These are phyloP conservation scores for Cerrena zonata DNA, from an alignment of 1,284 basidiomycete species.

Conservation along the genomic window DNA sequence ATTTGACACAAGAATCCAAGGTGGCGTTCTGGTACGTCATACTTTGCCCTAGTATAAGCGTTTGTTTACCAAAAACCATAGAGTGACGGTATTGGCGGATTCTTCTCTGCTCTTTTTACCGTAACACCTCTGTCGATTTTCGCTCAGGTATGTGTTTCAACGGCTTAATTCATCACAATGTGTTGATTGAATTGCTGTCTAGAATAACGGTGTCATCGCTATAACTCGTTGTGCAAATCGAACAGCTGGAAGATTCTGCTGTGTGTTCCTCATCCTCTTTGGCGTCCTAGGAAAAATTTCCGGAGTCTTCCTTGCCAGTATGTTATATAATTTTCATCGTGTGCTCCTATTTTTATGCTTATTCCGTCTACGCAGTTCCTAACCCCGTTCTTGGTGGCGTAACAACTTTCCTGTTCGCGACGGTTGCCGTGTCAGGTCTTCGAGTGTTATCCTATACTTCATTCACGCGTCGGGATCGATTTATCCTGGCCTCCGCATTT, in stretches of 20 bases:
- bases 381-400: slow-evolving; percentile 80
- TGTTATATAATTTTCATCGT: slow-evolving; percentile 16
- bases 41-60: neutral
- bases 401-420: slow-evolving; percentile 67
- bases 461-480: slow-evolving; percentile 71
- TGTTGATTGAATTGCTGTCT: neutral
- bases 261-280: slow-evolving; percentile 65
- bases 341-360: neutral
- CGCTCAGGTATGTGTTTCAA: slow-evolving; percentile 48
- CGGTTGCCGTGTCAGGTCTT: slow-evolving; percentile 49
- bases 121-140: slow-evolving; percentile 77
- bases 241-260: slow-evolving; percentile 68
- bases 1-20: slow-evolving; percentile 78
- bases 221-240: slow-evolving; percentile 76
- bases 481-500: slow-evolving; percentile 69
- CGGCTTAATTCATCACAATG: neutral
- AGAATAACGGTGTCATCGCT: slow-evolving; percentile 79
- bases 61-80: slow-evolving; percentile 22
- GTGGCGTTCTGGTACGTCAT: slow-evolving; percentile 66
- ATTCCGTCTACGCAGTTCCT: slow-evolving; percentile 42
- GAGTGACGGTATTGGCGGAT: slow-evolving; percentile 70
- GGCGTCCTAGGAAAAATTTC: slow-evolving; percentile 76
- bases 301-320: slow-evolving; percentile 70
- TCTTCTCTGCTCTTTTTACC: slow-evolving; percentile 74
- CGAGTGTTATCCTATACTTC: slow-evolving; percentile 63